These are phyloP conservation scores for Acanthamoeba lenticulata DNA, from an alignment of 208 protist species.

Conservation along the genomic window DNA sequence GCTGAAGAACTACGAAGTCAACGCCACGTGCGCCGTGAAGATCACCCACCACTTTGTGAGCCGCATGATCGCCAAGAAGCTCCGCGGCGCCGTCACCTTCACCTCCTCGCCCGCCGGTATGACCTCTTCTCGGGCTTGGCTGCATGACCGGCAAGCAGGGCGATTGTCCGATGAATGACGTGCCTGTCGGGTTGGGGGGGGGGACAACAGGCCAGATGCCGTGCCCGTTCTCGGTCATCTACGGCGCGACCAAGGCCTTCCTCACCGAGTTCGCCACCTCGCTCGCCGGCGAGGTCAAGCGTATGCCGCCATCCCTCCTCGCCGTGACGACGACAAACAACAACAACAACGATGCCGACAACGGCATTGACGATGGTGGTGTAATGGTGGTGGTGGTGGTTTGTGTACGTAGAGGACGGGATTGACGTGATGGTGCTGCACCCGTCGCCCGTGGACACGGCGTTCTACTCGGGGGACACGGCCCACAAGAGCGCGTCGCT, in stretches of 20 bases:
- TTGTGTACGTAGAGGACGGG: slow-evolving; percentile 55
- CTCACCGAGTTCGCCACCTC: slow-evolving; percentile 71
- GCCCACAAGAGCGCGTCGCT: slow-evolving; percentile 44
- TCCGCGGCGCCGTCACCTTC: slow-evolving; percentile 65
- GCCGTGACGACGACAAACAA: background rate
- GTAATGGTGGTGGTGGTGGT: background rate
- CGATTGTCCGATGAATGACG: no score
- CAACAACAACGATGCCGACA: no score
- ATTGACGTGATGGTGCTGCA: slow-evolving; percentile 73
- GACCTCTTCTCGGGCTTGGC: no score
- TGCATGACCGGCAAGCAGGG: no score
- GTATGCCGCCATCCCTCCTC: background rate
- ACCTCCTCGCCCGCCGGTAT: background rate
- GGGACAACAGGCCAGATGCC: slow-evolving; percentile 70
- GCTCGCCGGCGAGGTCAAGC: slow-evolving; percentile 70
- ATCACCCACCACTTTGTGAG: slow-evolving; percentile 70
- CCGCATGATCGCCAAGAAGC: slow-evolving; percentile 73
- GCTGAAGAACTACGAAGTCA: slow-evolving; percentile 72
- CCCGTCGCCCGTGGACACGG: slow-evolving; percentile 71
- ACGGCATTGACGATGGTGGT: no score
- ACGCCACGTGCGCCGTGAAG: slow-evolving; percentile 73
- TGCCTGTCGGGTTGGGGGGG: no score
- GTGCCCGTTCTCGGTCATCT: slow-evolving; percentile 68
- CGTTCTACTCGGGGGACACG: slow-evolving; percentile 65
- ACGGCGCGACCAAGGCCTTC: slow-evolving; percentile 76